Base-by-base conservation (phyloP, 495 filamentous ascomycete species). In the Chaetomium fimeti region DNA sequence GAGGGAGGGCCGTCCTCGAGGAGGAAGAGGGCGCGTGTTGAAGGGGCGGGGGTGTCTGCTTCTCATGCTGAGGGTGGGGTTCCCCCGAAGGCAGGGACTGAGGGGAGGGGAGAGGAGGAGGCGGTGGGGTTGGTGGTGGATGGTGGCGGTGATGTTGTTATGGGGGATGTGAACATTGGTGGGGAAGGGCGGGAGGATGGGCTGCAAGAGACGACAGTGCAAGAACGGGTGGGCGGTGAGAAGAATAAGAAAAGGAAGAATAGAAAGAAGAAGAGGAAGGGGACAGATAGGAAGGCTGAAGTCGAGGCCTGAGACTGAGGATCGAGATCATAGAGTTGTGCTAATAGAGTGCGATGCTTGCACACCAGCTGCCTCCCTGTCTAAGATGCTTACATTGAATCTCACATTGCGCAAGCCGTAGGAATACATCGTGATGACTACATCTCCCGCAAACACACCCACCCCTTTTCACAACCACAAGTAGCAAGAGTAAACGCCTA, bases 151-250 rank as follows among this genome's bases (percentile, higher is more conserved):
- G 61, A 63, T 57, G 61, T 48, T 45, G 61, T 48, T 0, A 63
- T 57, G 61, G 43, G 20, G 9, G 61, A 63, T 8, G 28, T 11
- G 11, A n/a, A 22, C 1, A 28, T 16, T 22, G 61, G 27, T 15
- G 43, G 6, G 3, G 65, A 67, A 56, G 43, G 0, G 18, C 40
- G n/a, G 2, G 68, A 60, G 64, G 58, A 61, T 16, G 62, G 47
- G 16, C 62, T 16, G 9, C 32, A 48, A 20, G 49, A 54, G 67
- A 63, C 43, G 58, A 24, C 20, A 2, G 74, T 75, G 25, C 78
- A 83, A 54, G 76, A 80, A 63, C 76, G 74, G n/a, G 80, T 79
- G 66, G 83, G 83, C 69, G 83, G 78, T 57, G 84, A 80, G 71
- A 84, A 82, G 73, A 84, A 77, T 67, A 79, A 71, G 64, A 80